Conservation (phyloP, 1,139 yeast species). For the Blastobotrys aristatus region DNA sequence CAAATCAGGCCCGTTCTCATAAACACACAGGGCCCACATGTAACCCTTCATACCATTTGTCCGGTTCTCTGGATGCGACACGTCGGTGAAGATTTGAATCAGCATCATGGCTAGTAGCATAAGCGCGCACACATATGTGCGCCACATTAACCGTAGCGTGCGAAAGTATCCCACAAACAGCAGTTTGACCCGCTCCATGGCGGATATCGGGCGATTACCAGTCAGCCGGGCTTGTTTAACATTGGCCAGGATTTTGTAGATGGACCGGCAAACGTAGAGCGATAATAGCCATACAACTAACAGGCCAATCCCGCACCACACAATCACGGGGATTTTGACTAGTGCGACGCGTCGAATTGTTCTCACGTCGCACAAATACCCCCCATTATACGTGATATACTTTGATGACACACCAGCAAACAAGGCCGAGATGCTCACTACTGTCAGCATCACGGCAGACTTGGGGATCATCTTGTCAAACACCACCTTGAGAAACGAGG, state of each 20-base stretch:
- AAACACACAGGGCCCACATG: slow-evolving; percentile 9
- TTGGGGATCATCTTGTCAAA: slow-evolving; percentile 15
- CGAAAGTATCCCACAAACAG: slow-evolving; percentile 12
- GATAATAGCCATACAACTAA: slow-evolving; percentile 11
- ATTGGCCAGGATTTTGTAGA: slow-evolving; percentile 9
- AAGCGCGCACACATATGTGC: slow-evolving; percentile 19
- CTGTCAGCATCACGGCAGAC: slow-evolving; percentile 11
- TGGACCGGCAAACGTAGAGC: slow-evolving; percentile 14
- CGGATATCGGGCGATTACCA: too few relatives aligned
- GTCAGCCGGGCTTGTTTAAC: slow-evolving; percentile 8
- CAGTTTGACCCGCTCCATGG: neutral
- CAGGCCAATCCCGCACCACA: slow-evolving; percentile 14
- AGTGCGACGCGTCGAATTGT: neutral
- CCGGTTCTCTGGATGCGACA: slow-evolving; percentile 1
- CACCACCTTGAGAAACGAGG: slow-evolving; percentile 16
- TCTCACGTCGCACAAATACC: slow-evolving; percentile 8
- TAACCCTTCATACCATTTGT: neutral
- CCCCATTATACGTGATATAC: slow-evolving; percentile 10
- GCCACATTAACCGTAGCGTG: slow-evolving; percentile 19
- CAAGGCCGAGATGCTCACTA: slow-evolving; percentile 13
- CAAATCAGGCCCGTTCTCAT: neutral
- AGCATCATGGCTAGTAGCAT: slow-evolving; percentile 16
- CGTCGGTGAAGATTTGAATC: slow-evolving; percentile 8
- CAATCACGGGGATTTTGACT: slow-evolving; percentile 10
- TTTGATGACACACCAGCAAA: slow-evolving; percentile 18